Evolutionary conservation across 257 asterid species (phyloP).

Genomic region (Solanum chmielewskii): DNA sequence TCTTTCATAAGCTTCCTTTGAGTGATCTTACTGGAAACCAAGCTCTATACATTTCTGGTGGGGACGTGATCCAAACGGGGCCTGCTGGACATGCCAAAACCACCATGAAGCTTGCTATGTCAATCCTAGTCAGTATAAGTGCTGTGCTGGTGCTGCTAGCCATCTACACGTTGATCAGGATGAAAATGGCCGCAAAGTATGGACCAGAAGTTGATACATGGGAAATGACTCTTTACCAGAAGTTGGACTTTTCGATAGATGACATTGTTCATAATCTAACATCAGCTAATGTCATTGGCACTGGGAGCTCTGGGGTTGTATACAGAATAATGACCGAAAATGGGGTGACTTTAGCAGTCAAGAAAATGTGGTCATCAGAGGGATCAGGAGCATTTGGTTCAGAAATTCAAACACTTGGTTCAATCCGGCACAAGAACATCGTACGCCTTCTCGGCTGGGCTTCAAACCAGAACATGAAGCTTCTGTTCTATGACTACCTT

Average conservation of each 20-base stretch:
- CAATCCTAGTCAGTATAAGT: slow-evolving; percentile 70
- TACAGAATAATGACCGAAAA: slow-evolving; percentile 55
- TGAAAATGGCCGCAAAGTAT: slow-evolving; percentile 23
- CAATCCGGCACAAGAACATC: slow-evolving; percentile 86
- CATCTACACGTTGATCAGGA: slow-evolving; percentile 39
- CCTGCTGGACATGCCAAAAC: slow-evolving; percentile 29
- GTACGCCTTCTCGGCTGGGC: slow-evolving; percentile 91
- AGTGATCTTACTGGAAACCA: slow-evolving; percentile 61
- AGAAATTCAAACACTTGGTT: slow-evolving; percentile 72
- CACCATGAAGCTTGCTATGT: slow-evolving; percentile 75
- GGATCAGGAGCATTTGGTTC: slow-evolving; percentile 69
- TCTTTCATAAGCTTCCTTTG: slow-evolving; percentile 69
- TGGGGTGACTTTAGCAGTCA: slow-evolving; percentile 69
- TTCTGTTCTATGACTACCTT: slow-evolving; percentile 78
- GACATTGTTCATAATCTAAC: slow-evolving; percentile 61
- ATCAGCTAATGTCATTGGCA: slow-evolving; percentile 81
- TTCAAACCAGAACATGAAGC: slow-evolving; percentile 60
- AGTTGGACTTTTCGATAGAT: slow-evolving; percentile 61
- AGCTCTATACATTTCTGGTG: slow-evolving; percentile 43
- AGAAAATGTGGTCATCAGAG: slow-evolving; percentile 93
- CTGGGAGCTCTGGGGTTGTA: slow-evolving; percentile 97
- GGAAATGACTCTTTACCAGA: slow-evolving; percentile 87
- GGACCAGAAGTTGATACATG: slow-evolving; percentile 39
- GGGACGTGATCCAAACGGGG: slow-evolving; percentile 40
- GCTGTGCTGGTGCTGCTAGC: slow-evolving; percentile 65